Percentiles rank a stretch among this genome's conserved stretches.
These are phyloP conservation scores for Avicennia marina DNA, from an alignment of 257 asterid species.

Conservation along the genomic window DNA sequence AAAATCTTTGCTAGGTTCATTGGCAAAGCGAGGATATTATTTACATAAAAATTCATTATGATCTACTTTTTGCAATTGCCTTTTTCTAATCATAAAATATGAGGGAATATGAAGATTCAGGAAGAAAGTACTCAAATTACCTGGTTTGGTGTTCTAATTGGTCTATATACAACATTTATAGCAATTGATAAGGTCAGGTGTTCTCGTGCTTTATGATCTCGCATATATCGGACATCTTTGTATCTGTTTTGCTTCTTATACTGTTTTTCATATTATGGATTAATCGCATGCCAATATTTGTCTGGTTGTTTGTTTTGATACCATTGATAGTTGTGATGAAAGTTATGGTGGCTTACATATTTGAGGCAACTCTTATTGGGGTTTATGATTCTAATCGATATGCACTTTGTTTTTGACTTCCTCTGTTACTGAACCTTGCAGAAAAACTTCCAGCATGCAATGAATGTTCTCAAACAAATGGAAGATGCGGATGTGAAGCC, in stretches of 20 bases:
- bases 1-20: too few relatives aligned
- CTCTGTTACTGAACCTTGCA: slow-evolving; percentile 38
- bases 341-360: slow-evolving; percentile 7
- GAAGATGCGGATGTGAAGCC: slow-evolving; percentile 74
- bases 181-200: not conserved
- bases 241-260: not conserved
- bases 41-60: too few relatives aligned
- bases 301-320: slow-evolving; percentile 3
- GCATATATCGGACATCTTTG: not conserved
- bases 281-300: slow-evolving; percentile 6
- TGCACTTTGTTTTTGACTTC: slow-evolving; percentile 21
- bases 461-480: slow-evolving; percentile 70
- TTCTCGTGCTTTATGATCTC: slow-evolving; percentile 11
- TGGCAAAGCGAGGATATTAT: too few relatives aligned
- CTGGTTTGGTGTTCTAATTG: slow-evolving; percentile 4
- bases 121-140: slow-evolving; percentile 2
- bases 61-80: not conserved
- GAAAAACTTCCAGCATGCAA: slow-evolving; percentile 58
- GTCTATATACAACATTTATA: slow-evolving; percentile 2
- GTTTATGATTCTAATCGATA: slow-evolving; percentile 24
- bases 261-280: slow-evolving; percentile 5
- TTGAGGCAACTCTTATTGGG: not conserved
- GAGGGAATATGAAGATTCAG: slow-evolving; percentile 8
- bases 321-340: slow-evolving; percentile 12
- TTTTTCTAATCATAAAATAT: not conserved